phyloP scores from a whole-genome alignment of 1,139 yeast genomes.

The Geotrichum histeridarum region DNA sequence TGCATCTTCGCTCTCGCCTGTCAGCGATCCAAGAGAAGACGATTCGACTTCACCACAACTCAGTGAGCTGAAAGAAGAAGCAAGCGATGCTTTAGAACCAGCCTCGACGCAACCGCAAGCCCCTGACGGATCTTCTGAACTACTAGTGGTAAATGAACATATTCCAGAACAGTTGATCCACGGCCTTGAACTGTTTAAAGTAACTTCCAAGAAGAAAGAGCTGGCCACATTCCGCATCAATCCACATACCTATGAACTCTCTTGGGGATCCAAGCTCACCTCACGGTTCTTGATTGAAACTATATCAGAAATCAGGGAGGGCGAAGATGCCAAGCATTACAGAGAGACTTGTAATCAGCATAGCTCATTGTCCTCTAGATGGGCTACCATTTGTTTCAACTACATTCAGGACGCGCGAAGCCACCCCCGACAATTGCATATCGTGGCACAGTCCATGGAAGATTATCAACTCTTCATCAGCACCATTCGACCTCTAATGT shows the following conservation, averaged over 20 bases:
- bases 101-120: too few species aligned
- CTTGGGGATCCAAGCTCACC: slow-evolving; percentile 50
- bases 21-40: too few species aligned
- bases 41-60: too few species aligned
- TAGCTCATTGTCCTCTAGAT: slow-evolving; percentile 55
- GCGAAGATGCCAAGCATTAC: slow-evolving; percentile 70
- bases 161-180: slow-evolving; percentile 15
- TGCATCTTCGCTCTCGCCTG: too few species aligned
- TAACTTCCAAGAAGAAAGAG: slow-evolving; percentile 64
- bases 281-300: slow-evolving; percentile 62
- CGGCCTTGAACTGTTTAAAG: slow-evolving; percentile 49
- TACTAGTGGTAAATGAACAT: neutral
- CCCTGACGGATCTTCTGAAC: too few species aligned
- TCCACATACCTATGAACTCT: slow-evolving; percentile 40
- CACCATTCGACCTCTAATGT: slow-evolving; percentile 45
- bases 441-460: slow-evolving; percentile 60
- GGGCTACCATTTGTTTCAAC: slow-evolving; percentile 76
- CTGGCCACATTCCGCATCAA: slow-evolving; percentile 47
- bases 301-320: slow-evolving; percentile 62
- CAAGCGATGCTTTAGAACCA: too few species aligned
- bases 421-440: slow-evolving; percentile 62
- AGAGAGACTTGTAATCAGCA: slow-evolving; percentile 78
- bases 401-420: slow-evolving; percentile 38
- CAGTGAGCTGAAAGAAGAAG: too few species aligned
- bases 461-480: slow-evolving; percentile 55